Evolutionary conservation across 495 filamentous ascomycete genomes (phyloP), one percentile per base, ranked within the genome.

Genomic region (Neurospora sp.): DNA sequence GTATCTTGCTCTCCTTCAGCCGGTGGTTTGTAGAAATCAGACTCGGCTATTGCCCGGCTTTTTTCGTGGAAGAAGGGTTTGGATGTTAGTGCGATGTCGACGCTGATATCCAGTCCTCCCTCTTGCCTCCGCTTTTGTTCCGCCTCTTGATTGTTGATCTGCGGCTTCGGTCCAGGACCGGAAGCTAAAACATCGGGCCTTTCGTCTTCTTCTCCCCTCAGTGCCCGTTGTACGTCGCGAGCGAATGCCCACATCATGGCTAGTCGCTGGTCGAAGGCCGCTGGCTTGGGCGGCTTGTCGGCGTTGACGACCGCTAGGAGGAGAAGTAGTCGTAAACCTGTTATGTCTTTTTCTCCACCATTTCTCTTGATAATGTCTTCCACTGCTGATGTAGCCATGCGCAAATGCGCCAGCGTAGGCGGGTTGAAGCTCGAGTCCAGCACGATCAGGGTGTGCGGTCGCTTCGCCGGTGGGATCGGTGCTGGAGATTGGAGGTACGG

Each of bases 341-440:
- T 77, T 14, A 74, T 69, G 20, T 71, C n/a, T 8, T 12, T 18
- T 14, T 35, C n/a, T n/a, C n/a, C 3, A 2, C 35, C 48, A 4
- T 69, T 39, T 16, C 70, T 38, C 1, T 71, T 76, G 31, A 77
- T 76, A 44, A 86, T 80, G n/a, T 83, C 78, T 27, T 80, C 79
- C 4, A 96, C 81, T 12, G 93, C 92, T 11, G 91, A 90, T 31
- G 85, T 83, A 4, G 90, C 92, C 79, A 98, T 93, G 70, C 84
- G 85, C 70, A 92, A 85, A 80, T 98, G 95, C 12, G 95, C 95
- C 44, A 87, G 84, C 3, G 94, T 95, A 11, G 95, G 95, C 18
- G 95, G 95, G 78, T 98, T 98, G 88, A 97, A 98, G 72, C 92
- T 95, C 3, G 94, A 96, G 81, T 98, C 95, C 76, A 98, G 89